Evolutionary conservation across 805 yeast species (phyloP).

Genomic region (Pichia insulana): DNA sequence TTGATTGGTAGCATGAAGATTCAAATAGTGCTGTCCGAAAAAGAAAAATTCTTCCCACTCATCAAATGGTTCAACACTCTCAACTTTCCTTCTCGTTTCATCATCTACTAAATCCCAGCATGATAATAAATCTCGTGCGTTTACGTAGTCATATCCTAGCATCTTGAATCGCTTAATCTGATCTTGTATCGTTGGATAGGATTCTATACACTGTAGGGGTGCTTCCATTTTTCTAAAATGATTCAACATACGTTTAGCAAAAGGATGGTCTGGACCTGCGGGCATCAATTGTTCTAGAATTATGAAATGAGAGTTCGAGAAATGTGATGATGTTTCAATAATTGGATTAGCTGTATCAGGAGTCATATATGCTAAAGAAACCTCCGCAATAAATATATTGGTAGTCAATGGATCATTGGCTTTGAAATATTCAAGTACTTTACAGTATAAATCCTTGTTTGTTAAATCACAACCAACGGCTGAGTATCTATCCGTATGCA

Average conservation of each 20-base stretch:
- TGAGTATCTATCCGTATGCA: slow-evolving; percentile 39
- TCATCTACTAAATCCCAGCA: slow-evolving; percentile 47
- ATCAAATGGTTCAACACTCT: slow-evolving; percentile 59
- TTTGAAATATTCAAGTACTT: slow-evolving; percentile 23
- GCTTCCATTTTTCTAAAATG: slow-evolving; percentile 62
- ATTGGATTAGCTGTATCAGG: slow-evolving; percentile 57
- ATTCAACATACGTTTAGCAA: slow-evolving; percentile 63
- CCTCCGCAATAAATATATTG: slow-evolving; percentile 69
- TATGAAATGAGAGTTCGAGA: slow-evolving; percentile 49
- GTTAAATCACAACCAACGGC: slow-evolving; percentile 64
- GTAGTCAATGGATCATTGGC: slow-evolving; percentile 23
- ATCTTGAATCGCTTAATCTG: slow-evolving; percentile 43
- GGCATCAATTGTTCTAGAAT: slow-evolving; percentile 69
- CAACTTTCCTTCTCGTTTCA: slow-evolving; percentile 33
- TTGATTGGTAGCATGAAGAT: slow-evolving; percentile 53
- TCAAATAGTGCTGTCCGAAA: slow-evolving; percentile 67
- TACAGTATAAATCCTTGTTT: slow-evolving; percentile 31
- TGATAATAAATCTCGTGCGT: slow-evolving; percentile 44
- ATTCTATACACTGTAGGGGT: slow-evolving; percentile 56
- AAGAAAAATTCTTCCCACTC: slow-evolving; percentile 77
- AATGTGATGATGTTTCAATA: slow-evolving; percentile 36
- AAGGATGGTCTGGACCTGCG: slow-evolving; percentile 51
- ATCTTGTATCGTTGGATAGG: slow-evolving; percentile 41
- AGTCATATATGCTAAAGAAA: slow-evolving; percentile 72
- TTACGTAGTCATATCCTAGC: slow-evolving; percentile 40